Evolutionary conservation across 768 basidiomycete species (phyloP), one percentile per base, ranked within the genome.

Genomic region (Amanita pallidorosea): DNA sequence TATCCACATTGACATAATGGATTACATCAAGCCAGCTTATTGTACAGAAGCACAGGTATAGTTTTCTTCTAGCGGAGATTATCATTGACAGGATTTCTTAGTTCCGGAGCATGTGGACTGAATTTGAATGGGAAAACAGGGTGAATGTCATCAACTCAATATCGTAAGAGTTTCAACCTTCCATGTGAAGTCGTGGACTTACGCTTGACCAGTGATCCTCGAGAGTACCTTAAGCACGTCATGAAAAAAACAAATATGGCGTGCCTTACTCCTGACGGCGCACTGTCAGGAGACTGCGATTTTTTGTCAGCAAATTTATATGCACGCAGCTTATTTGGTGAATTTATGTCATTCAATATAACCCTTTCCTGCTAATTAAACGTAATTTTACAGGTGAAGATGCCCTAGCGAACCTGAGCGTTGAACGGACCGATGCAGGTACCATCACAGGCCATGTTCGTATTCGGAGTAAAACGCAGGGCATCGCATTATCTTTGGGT

Each of bases 101-200:
- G 87, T 95, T 95, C 81, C 81, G 95, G 29, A 89, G 81, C 65
- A 95, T 95, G 92, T 96, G 95, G 95, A 99, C 94, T 23, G 96
- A 98, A 66, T 99, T 99, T 60, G 95, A 99, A 66, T 99, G 95
- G 95, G 95, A 99, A 76, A 99, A 99, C 70, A 80, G 94, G 59
- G 95, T 98, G 50, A 97, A 97, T 61, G 89, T 97, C 49, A 84
- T 83, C 56, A 88, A 84, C 42, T 67, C 80, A 20, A 80, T 94
- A 66, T 78, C 83, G 86, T 89, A 69, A 58, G 88, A 79, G 18
- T 20, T 9, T 43, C 22, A 13, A 17, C n/a, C 12, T 18, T 40
- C 25, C 34, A 17, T 33, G 15, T n/a, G 11, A 31, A 25, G 11
- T 17, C 13, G 7, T 22, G n/a, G 15, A 25, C 17, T 29, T 18